phyloP scores from a whole-genome alignment of 768 basidiomycete genomes.

The Lentinula boryana region DNA sequence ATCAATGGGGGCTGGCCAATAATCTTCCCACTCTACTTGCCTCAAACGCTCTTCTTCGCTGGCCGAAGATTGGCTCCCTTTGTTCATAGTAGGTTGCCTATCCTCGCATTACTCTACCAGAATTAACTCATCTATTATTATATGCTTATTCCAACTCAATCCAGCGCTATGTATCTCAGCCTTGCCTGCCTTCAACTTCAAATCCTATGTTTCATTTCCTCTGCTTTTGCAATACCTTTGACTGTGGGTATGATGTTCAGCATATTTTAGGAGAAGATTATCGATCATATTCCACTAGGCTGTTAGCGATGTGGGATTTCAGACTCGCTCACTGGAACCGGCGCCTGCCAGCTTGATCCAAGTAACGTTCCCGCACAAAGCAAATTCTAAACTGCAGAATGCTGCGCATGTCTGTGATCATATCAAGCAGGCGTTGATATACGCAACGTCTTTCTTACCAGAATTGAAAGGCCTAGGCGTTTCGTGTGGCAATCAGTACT shows the following conservation, averaged over 20 bases:
- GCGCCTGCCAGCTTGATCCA: background rate
- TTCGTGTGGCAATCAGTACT: background rate
- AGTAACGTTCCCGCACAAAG: background rate
- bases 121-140: no score
- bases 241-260: background rate
- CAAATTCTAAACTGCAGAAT: background rate
- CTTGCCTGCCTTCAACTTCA: background rate
- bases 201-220: background rate
- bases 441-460: background rate
- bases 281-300: background rate
- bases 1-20: no score
- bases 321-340: background rate
- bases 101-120: no score
- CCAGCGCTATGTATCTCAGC: background rate
- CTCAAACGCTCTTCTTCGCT: background rate
- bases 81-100: background rate
- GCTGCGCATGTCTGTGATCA: no score
- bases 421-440: no score
- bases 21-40: background rate
- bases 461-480: background rate
- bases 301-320: background rate
- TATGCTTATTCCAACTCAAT: no score
- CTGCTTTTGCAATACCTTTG: background rate
- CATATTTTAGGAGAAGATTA: background rate
- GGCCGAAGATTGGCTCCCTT: background rate